Evolutionary conservation across 139 green algal species (phyloP).

Genomic region (Chlorokybus atmophyticus): DNA sequence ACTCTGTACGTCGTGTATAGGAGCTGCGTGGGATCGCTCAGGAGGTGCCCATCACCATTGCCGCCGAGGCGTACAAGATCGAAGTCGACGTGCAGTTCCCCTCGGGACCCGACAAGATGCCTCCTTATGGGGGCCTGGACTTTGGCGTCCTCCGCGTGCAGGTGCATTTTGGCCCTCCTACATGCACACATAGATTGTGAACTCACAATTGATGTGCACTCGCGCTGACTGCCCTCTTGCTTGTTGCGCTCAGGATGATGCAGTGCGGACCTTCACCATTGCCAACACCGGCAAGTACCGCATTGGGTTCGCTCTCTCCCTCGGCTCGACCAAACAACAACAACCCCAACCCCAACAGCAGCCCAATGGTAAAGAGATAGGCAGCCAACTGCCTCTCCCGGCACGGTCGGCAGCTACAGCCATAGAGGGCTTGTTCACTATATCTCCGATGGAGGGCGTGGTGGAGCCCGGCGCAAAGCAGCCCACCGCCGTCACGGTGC

Average conservation of each 20-base stretch:
- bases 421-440: slow-evolving; percentile 35
- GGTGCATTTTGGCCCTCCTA: too few species aligned
- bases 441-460: slow-evolving; percentile 36
- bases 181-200: too few species aligned
- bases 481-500: slow-evolving; percentile 12
- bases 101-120: slow-evolving; percentile 23
- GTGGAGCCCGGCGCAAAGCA: slow-evolving; percentile 36
- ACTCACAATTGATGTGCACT: too few species aligned
- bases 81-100: slow-evolving; percentile 49
- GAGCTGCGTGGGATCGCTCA: slow-evolving; percentile 36
- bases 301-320: slow-evolving; percentile 40
- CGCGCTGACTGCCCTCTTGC: too few species aligned
- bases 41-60: slow-evolving; percentile 40
- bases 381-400: too few species aligned
- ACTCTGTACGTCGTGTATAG: too few species aligned
- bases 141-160: slow-evolving; percentile 47
- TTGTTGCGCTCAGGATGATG: too few species aligned
- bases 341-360: too few species aligned
- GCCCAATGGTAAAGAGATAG: too few species aligned
- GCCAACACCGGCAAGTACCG: slow-evolving; percentile 61
- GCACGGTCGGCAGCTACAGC: too few species aligned
- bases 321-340: too few species aligned
- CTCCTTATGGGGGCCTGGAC: slow-evolving; percentile 30
- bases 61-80: slow-evolving; percentile 60
- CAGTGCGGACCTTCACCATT: slow-evolving; percentile 32